These are phyloP conservation scores for Pulveroboletus sp. DNA, from an alignment of 768 basidiomycete species.

Conservation along the genomic window DNA sequence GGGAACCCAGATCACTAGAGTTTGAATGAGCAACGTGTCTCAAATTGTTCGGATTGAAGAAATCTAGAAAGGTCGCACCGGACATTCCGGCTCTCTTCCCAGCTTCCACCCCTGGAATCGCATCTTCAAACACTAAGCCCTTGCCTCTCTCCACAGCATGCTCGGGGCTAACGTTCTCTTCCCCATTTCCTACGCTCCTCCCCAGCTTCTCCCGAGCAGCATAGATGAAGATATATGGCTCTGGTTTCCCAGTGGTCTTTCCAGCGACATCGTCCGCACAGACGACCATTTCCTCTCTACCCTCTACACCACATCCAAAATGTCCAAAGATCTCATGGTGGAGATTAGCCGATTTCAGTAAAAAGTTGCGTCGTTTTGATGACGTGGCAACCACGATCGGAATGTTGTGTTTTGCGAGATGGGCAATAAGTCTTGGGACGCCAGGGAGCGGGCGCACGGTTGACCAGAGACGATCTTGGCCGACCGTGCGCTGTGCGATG, in stretches of 20 bases:
- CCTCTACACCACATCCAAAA: slow-evolving; percentile 23
- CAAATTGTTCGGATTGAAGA: background rate
- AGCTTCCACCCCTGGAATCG: slow-evolving; percentile 71
- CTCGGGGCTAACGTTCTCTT: slow-evolving; percentile 27
- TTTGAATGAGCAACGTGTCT: background rate
- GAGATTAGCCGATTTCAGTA: slow-evolving; percentile 65
- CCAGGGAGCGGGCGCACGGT: slow-evolving; percentile 74
- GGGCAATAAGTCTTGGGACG: slow-evolving; percentile 61
- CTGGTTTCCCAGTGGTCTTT: slow-evolving; percentile 68
- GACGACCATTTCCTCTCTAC: slow-evolving; percentile 48
- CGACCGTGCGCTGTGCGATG: slow-evolving; percentile 49
- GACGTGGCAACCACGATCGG: slow-evolving; percentile 85
- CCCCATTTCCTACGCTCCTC: slow-evolving; percentile 52
- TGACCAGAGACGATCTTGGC: slow-evolving; percentile 68
- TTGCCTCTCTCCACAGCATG: slow-evolving; percentile 49
- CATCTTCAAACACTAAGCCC: slow-evolving; percentile 84
- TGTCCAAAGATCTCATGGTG: slow-evolving; percentile 50
- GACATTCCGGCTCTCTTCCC: slow-evolving; percentile 86
- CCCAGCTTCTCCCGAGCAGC: slow-evolving; percentile 63
- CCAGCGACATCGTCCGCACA: slow-evolving; percentile 69
- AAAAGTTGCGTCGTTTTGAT: slow-evolving; percentile 61
- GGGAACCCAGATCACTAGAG: slow-evolving; percentile 80
- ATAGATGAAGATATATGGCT: slow-evolving; percentile 76
- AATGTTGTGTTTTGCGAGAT: slow-evolving; percentile 63
- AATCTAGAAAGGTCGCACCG: slow-evolving; percentile 43